Evolutionary conservation across 805 yeast genomes (phyloP).

Genomic region (Sugiyamaella qingdaonensis): DNA sequence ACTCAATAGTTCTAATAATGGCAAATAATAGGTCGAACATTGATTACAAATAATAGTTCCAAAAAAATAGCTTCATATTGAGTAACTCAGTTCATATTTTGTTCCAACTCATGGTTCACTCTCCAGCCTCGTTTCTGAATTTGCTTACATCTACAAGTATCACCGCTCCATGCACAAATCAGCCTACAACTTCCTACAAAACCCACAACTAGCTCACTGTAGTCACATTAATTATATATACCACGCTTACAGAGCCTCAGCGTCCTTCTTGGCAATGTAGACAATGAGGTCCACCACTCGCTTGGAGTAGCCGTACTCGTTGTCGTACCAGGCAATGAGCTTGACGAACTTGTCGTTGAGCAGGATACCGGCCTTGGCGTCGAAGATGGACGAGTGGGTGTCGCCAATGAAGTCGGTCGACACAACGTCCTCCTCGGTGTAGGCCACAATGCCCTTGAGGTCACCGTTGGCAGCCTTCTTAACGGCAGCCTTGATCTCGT

Average conservation of each 20-base stretch:
- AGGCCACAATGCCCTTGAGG: conserved; percentile 79
- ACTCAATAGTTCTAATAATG: too few relatives aligned
- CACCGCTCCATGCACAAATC: too few relatives aligned
- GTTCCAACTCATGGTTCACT: too few relatives aligned
- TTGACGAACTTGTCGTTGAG: conserved; percentile 85
- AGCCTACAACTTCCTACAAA: too few relatives aligned
- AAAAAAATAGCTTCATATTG: too few relatives aligned
- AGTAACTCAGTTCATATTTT: too few relatives aligned
- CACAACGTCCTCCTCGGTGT: conserved; percentile 90
- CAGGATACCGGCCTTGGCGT: conserved; percentile 85
- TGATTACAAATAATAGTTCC: too few relatives aligned
- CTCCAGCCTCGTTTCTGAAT: too few relatives aligned
- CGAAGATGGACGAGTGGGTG: conserved; percentile 81
- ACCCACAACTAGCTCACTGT: neutral
- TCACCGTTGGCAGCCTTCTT: conserved; percentile 73
- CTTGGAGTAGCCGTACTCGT: conserved; percentile 94
- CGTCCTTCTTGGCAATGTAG: conserved; percentile 63
- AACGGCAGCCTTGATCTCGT: conserved; percentile 71
- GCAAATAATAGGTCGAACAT: too few relatives aligned
- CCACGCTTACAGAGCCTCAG: conserved; percentile 4
- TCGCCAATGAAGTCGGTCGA: conserved; percentile 86
- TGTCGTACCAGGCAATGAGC: conserved; percentile 92
- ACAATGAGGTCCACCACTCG: conserved; percentile 89
- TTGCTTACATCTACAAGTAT: too few relatives aligned
- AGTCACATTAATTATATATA: neutral